Percentiles rank a stretch among this genome's conserved stretches.
These are phyloP conservation scores for Trichosanthes truncata DNA, from an alignment of 306 rosid genomes.

Conservation along the genomic window DNA sequence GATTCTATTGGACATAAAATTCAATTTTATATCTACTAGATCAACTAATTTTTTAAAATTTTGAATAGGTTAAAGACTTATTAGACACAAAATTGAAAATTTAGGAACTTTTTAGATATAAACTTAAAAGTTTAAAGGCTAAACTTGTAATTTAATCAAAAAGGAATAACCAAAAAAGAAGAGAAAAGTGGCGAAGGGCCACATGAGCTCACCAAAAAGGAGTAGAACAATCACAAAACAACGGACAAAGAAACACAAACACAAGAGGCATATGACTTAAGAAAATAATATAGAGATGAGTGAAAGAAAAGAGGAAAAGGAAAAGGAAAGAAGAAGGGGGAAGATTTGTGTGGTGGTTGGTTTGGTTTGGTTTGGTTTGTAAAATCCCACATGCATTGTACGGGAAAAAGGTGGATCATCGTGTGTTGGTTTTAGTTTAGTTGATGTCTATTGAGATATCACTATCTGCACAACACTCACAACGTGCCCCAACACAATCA, in stretches of 20 bases:
- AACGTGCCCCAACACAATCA: background rate
- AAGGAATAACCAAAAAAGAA: too few species aligned
- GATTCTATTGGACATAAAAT: too few species aligned
- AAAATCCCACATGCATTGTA: background rate
- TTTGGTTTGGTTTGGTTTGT: too few species aligned
- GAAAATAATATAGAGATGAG: background rate
- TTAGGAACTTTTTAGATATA: too few species aligned
- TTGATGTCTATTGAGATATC: constrained; percentile 10
- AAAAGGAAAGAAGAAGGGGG: background rate
- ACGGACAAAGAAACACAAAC: background rate
- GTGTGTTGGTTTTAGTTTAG: background rate
- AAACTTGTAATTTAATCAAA: too few species aligned
- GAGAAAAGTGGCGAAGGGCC: background rate
- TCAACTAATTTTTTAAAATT: too few species aligned
- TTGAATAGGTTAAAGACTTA: too few species aligned
- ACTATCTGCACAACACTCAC: background rate
- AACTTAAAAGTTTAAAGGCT: too few species aligned
- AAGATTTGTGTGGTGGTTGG: background rate
- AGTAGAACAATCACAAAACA: background rate
- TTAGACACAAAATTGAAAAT: too few species aligned
- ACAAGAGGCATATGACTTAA: background rate
- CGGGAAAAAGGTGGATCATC: background rate
- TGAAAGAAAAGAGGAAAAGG: too few species aligned
- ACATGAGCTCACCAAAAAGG: background rate
- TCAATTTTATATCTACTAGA: too few species aligned